These are phyloP conservation scores for Gloeophyllum trabeum DNA, from an alignment of 768 basidiomycete species.

Conservation along the genomic window DNA sequence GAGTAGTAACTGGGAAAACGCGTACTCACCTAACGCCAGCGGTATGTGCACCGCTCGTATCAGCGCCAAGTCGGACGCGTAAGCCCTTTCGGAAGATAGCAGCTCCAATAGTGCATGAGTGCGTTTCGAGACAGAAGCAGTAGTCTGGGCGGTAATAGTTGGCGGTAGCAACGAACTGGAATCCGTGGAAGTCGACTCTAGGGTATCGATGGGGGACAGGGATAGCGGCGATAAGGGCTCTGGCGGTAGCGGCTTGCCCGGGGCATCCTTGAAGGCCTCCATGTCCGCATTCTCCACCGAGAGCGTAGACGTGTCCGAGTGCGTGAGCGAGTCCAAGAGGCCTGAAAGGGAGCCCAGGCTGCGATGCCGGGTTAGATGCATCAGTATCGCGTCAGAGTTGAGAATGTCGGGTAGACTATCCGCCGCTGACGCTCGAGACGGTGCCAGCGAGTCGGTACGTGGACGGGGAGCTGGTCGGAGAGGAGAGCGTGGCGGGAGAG, in stretches of 20 bases:
- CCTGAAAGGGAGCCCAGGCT: neutral
- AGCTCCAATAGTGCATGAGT: conserved; percentile 71
- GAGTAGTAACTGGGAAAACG: neutral
- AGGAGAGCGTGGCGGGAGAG: neutral
- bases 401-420: neutral
- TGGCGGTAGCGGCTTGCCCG: neutral
- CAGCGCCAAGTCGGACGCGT: conserved; percentile 74
- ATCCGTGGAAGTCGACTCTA: neutral
- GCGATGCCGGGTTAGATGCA: too few species aligned
- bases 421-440: neutral
- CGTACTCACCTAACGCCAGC: conserved; percentile 54
- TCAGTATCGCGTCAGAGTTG: too few species aligned
- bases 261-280: neutral
- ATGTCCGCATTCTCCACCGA: neutral
- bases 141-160: neutral
- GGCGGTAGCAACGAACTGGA: neutral
- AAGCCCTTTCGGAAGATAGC: conserved; percentile 69
- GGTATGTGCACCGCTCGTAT: conserved; percentile 74
- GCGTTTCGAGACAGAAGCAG: conserved; percentile 43
- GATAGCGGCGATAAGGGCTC: neutral
- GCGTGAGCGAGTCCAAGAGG: neutral
- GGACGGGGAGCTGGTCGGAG: neutral
- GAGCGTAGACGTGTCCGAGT: neutral
- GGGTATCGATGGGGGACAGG: neutral
- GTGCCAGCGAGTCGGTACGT: neutral